Base-by-base conservation (phyloP, 345 rosid species). In the Salix suchowensis region DNA sequence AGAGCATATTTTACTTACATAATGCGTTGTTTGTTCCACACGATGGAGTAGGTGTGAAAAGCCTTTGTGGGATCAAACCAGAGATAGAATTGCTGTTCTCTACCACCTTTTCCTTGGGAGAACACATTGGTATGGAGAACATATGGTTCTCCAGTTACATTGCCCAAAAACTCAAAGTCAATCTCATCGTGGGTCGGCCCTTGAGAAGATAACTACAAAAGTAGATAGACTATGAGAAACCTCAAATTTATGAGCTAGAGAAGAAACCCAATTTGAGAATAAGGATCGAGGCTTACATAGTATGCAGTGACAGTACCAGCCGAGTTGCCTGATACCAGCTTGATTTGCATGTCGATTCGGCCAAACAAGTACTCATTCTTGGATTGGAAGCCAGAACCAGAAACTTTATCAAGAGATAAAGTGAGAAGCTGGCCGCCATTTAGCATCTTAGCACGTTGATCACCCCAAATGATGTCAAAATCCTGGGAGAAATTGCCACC, bases 311-410 rank as follows among this genome's bases (percentile, higher is more conserved):
- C 76, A 3, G 76, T 73, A 36, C 76, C 76, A 5, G 76, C 76
- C 4, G 76, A 73, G 76, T 73, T 73, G 76, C 76, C 76, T 23
- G 76, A 0, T 12, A 73, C 40, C 1, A 73, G 68, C 42, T 73
- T 73, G 39, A 73, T 61, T 40, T 73, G 68, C 76, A 61, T 40
- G 54, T 73, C 76, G 24, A 73, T 61, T 60, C 76, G 60, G 68
- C 76, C 76, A 9, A 73, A 73, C 0, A 73, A 46, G 58, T 61
- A 73, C 40, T 73, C 39, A 39, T 73, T 73, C 68, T 61, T 73
- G 67, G 76, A 73, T n/a, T 55, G 76, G 55, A 73, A 73, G 36
- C 76, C 68, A 24, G 76, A 61, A 21, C 76, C 76, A 18, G 76
- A 73, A 26, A 9, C 26, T 6, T 11, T 61, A 23, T 73, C 76